Evolutionary conservation across 371 early-diverging fungal genomes (phyloP), one percentile per base, ranked within the genome.

Genomic region (Basidiobolus meristosporus): DNA sequence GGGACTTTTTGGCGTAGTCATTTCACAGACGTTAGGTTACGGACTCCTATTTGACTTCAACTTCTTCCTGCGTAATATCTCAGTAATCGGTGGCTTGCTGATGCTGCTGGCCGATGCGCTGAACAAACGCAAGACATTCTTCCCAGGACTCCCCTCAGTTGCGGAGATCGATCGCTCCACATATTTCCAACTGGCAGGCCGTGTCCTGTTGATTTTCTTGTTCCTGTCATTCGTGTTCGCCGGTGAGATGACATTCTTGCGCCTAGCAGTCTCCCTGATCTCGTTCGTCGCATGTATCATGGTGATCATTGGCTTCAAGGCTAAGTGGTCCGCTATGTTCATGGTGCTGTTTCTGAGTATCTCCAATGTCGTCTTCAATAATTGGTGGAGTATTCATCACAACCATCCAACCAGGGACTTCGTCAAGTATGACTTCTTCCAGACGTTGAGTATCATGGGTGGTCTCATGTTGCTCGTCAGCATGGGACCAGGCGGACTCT

Each of bases 381-480:
- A 91, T 74, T 95, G 89, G 77, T 95, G 96, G 96, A 70, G 82
- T 7, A 63, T 89, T 41, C 81, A 85, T 50, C 77, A 77, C 39
- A 66, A 66, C 42, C 67, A 72, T 38, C 68, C 73, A 28, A 77
- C 77, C 51, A 70, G 81, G 41, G 96, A 95, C 46, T 95, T 91
- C 55, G 70, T 88, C 49, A 85, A 90, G 63, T 95, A 93, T 55
- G 96, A 95, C 60, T 95, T 95, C 53, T 95, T 93, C 81, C 95
- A 95, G 58, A 93, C 84, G 1, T 64, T 95, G 38, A 87, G 88
- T n/a, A 89, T 89, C 57, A 73, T 92, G 59, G 95, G 96, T 41
- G 95, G 96, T 16, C 83, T 93, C 57, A 59, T 95, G 40, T 57
- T 93, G 39, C 68, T 95, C 23, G 80, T 80, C 54, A 88, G 77